phyloP scores from a whole-genome alignment of 2,329 filamentous ascomycete genomes.

The Botrytis pseudocinerea region DNA sequence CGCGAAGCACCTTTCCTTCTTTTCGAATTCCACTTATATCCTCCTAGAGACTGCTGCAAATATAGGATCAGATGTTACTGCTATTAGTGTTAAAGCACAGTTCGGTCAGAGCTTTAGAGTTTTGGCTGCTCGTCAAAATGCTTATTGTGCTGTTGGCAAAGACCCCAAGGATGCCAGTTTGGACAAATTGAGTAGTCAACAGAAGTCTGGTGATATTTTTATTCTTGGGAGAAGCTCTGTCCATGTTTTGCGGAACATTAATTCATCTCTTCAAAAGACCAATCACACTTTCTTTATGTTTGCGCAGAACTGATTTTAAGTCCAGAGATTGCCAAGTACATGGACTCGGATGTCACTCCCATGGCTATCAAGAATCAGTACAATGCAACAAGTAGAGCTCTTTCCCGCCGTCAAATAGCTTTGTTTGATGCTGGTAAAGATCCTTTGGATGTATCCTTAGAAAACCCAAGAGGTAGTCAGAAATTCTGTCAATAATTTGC shows the following conservation, averaged over 20 bases:
- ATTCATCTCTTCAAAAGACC: neutral
- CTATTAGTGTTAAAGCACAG: constrained; percentile 59
- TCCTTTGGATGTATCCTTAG: constrained; percentile 40
- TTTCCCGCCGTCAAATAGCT: constrained; percentile 51
- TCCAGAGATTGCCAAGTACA: constrained; percentile 28
- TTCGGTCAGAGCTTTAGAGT: constrained; percentile 55
- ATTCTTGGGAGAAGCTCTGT: neutral
- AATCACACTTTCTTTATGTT: neutral
- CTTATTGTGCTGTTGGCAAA: constrained; percentile 47
- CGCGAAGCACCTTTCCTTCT: neutral
- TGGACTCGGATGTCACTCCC: constrained; percentile 33
- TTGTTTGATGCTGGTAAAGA: constrained; percentile 48
- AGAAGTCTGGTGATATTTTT: neutral
- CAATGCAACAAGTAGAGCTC: constrained; percentile 47
- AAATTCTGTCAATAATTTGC: constrained; percentile 3
- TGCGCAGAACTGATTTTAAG: neutral
- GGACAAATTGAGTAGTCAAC: neutral
- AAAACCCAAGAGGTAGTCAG: neutral
- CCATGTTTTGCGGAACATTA: neutral
- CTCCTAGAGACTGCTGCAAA: neutral
- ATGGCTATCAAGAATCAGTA: constrained; percentile 32
- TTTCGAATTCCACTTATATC: neutral
- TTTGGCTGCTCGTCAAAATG: constrained; percentile 51
- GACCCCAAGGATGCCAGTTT: constrained; percentile 43
- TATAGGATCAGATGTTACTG: constrained; percentile 52